Conservation (phyloP, 2,329 filamentous ascomycete species). For the Cytospora piceae region DNA sequence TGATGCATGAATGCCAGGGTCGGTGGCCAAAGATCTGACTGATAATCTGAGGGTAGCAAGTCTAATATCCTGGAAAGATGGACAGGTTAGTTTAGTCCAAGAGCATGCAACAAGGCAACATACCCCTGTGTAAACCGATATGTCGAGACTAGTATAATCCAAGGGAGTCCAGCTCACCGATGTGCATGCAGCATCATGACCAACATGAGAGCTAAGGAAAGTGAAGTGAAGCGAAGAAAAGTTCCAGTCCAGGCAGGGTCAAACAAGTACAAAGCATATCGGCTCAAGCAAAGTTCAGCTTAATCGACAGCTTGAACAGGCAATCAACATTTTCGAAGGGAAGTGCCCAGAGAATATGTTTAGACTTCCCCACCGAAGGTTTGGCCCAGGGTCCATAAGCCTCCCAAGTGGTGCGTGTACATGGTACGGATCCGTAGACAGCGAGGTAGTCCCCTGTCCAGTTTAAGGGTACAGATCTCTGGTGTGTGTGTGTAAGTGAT, state of each 20-base stretch:
- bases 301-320: neutral
- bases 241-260: conserved; percentile 40
- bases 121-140: conserved; percentile 30
- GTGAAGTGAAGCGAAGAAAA: conserved; percentile 35
- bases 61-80: conserved; percentile 31
- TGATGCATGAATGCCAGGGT: conserved; percentile 39
- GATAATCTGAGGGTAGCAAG: conserved; percentile 33
- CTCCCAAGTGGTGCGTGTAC: conserved; percentile 33
- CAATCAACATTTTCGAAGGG: conserved; percentile 28
- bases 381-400: conserved; percentile 37
- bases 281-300: neutral
- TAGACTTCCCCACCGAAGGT: conserved; percentile 41
- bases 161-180: conserved; percentile 34
- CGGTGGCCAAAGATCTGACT: conserved; percentile 39
- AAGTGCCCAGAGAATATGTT: conserved; percentile 33
- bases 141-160: conserved; percentile 30
- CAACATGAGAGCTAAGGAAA: conserved; percentile 33
- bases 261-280: conserved; percentile 42
- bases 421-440: conserved; percentile 4
- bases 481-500: conserved; percentile 32
- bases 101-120: conserved; percentile 33
- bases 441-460: conserved; percentile 36
- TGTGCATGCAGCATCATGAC: conserved; percentile 12
- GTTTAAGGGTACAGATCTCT: conserved; percentile 34
- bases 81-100: conserved; percentile 32